These are phyloP conservation scores for Rhodotorula mucilaginosa DNA, from an alignment of 1,284 basidiomycete species.

Conservation along the genomic window DNA sequence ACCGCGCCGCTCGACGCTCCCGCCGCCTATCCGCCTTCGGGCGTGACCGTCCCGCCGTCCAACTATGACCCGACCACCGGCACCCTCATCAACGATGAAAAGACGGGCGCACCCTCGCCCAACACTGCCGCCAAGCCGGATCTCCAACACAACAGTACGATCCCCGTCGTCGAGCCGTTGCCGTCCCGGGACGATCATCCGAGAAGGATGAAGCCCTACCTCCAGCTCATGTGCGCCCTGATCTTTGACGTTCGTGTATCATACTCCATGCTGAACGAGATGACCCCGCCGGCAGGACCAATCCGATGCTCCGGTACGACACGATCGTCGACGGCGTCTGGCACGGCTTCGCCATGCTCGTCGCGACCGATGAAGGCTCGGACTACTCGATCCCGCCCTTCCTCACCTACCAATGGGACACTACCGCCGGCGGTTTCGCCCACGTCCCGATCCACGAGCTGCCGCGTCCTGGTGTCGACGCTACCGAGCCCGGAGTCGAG, in stretches of 20 bases:
- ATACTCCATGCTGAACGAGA: neutral
- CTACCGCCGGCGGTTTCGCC: conserved; percentile 24
- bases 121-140: neutral
- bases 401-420: conserved; percentile 73
- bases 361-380: conserved; percentile 43
- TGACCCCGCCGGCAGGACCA: neutral
- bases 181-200: conserved; percentile 12
- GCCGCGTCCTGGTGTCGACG: neutral
- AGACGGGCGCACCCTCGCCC: neutral
- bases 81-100: conserved; percentile 1
- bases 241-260: too few relatives aligned
- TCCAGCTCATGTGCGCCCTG: conserved; percentile 46
- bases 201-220: conserved; percentile 63
- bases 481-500: conserved; percentile 11
- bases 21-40: neutral
- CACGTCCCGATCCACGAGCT: conserved; percentile 29
- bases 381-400: conserved; percentile 55
- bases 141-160: conserved; percentile 7
- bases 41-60: conserved; percentile 4
- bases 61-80: conserved; percentile 14
- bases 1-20: conserved; percentile 27
- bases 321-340: conserved; percentile 75
- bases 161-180: conserved; percentile 21
- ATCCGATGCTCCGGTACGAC: conserved; percentile 57
- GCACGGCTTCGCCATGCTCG: conserved; percentile 60